phyloP scores from a whole-genome alignment of 345 rosid genomes.

The Dovyalis caffra region DNA sequence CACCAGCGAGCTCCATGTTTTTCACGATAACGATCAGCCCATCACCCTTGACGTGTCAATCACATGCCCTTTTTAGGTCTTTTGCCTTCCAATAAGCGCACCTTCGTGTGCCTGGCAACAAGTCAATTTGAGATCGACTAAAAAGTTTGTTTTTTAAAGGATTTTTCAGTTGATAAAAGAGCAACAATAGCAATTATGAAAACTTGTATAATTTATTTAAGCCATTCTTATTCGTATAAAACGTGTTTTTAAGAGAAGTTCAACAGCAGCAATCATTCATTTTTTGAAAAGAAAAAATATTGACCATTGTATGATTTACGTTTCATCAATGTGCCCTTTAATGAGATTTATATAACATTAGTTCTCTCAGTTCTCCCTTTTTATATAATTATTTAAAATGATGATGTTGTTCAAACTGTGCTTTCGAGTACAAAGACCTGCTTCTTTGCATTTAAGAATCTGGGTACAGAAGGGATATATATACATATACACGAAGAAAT shows the following conservation, averaged over 20 bases:
- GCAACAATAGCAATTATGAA: too few relatives aligned
- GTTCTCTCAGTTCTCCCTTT: not conserved
- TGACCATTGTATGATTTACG: not conserved
- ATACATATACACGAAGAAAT: too few relatives aligned
- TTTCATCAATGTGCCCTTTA: not conserved
- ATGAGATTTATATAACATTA: not conserved
- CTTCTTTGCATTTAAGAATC: too few relatives aligned
- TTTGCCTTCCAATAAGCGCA: not conserved
- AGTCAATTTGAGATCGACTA: not conserved
- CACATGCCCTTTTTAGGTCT: not conserved
- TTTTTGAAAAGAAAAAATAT: not conserved
- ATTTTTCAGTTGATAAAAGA: too few relatives aligned
- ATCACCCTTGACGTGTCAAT: not conserved
- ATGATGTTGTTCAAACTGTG: not conserved
- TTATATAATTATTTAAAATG: not conserved
- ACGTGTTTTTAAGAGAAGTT: not conserved
- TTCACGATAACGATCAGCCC: conserved; percentile 7
- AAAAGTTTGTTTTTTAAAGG: too few relatives aligned
- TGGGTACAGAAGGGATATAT: too few relatives aligned
- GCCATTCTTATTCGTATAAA: not conserved
- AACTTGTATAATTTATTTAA: not conserved
- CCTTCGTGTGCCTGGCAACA: not conserved
- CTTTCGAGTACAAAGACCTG: too few relatives aligned
- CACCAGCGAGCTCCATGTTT: not conserved
- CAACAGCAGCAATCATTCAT: not conserved